Evolutionary conservation across 352 stramenopile genomes (phyloP).

Genomic region (Globisporangium orthogonon): DNA sequence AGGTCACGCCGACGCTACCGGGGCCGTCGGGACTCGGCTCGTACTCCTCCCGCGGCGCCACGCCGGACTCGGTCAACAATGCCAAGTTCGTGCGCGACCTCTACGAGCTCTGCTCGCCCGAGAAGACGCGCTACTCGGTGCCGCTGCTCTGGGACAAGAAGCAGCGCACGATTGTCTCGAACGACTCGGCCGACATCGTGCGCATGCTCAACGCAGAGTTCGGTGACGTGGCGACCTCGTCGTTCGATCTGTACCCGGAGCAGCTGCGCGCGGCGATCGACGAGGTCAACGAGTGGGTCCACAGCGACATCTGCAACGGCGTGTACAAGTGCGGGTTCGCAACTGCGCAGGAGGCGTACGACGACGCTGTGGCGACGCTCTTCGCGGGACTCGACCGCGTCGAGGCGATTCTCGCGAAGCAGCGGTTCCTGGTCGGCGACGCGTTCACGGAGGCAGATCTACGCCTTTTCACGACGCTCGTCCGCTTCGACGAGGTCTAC

Average conservation of each 20-base stretch:
- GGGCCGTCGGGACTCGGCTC: slow-evolving; percentile 50
- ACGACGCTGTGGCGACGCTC: slow-evolving; percentile 64
- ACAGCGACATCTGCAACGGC: slow-evolving; percentile 90
- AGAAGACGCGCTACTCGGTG: slow-evolving; percentile 83
- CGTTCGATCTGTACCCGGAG: slow-evolving; percentile 73
- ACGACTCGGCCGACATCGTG: slow-evolving; percentile 93
- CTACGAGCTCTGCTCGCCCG: slow-evolving; percentile 68
- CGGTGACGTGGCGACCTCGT: slow-evolving; percentile 54
- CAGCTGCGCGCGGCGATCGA: slow-evolving; percentile 81
- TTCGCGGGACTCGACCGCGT: slow-evolving; percentile 68
- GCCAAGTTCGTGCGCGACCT: slow-evolving; percentile 63
- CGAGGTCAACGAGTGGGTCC: slow-evolving; percentile 89
- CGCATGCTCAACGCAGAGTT: slow-evolving; percentile 87
- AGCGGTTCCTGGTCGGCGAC: slow-evolving; percentile 63
- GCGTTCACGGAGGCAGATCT: slow-evolving; percentile 74
- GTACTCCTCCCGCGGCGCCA: slow-evolving; percentile 61
- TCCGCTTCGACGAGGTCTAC: slow-evolving; percentile 84
- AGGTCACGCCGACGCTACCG: slow-evolving; percentile 47
- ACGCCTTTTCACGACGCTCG: slow-evolving; percentile 71
- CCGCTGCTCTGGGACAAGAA: slow-evolving; percentile 90
- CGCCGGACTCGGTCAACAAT: slow-evolving; percentile 60
- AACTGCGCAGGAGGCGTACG: slow-evolving; percentile 84
- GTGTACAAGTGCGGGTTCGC: slow-evolving; percentile 92
- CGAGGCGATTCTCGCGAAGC: slow-evolving; percentile 56
- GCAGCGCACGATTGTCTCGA: slow-evolving; percentile 90